Evolutionary conservation across 208 protist genomes (phyloP), one percentile per base, ranked within the genome.

Genomic region (Acanthamoeba castellanii): DNA sequence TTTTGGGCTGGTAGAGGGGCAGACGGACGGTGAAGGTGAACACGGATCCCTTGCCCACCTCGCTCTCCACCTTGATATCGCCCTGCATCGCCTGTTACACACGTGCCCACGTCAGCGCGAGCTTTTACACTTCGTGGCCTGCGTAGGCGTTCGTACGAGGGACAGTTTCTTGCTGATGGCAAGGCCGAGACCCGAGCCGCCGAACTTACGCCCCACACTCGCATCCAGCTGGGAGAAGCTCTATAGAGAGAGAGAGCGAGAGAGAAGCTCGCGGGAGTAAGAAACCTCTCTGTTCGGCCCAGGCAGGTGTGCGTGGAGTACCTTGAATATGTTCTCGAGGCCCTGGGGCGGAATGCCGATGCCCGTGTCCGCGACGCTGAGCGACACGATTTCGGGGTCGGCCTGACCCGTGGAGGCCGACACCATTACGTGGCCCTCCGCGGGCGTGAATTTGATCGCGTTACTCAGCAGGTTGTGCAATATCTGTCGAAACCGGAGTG

Each of bases 121-220:
- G 7, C 5, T 47, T 47, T 3, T 9, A 47, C 45, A 47, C 45
- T 9, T 4, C 5, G 45, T 47, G 45, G 2, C 7, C 45, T 37
- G 8, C 2, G 32, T 25, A 0, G 25, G 25, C 27, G 37, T 78
- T 2, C 70, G 25, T 78, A 78, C 81, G 6, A 59, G 55, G 30
- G 50, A 68, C 11, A 90, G 47, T n/a, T 66, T 90, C 55, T 90
- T 90, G 55, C 82, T 70, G 82, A 90, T 90, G 30, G 82, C 45
- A 0, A 90, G 57, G 9, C 82, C 82, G 18, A 90, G 82, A 18
- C 82, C 82, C 9, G 82, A 90, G 0, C 82, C 82, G 13, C 82
- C 82, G 14, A 66, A 90, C 82, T 90, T 90, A 5, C 82, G 82
- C 6, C 82, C 47, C 50, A 68, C 57, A n/a, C 55, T 70, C 18